These are phyloP conservation scores for Soucietia sequanensis DNA, from an alignment of 805 yeast genomes.

Conservation along the genomic window DNA sequence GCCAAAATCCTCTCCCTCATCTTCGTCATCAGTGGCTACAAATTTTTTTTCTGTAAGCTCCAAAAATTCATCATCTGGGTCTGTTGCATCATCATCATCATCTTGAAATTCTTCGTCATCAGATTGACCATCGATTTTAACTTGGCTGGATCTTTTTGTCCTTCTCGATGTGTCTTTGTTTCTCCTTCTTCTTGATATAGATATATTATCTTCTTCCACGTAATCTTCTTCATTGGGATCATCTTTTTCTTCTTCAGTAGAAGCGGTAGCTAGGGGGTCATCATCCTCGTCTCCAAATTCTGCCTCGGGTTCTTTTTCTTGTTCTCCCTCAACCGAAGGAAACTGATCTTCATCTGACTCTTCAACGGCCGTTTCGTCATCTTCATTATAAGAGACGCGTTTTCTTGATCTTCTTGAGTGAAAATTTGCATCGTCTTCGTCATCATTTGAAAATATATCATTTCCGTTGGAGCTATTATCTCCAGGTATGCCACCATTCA, in stretches of 20 bases:
- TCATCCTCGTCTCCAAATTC: slow-evolving; percentile 4
- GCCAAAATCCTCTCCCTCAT: slow-evolving; percentile 20
- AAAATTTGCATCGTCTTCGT: slow-evolving; percentile 1
- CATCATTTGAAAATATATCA: slow-evolving; percentile 1
- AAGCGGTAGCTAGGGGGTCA: neutral
- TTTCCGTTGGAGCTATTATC: no score
- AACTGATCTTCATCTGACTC: slow-evolving; percentile 8
- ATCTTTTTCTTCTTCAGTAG: slow-evolving; percentile 9
- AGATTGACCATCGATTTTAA: slow-evolving; percentile 6
- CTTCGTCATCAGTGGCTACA: slow-evolving; percentile 40
- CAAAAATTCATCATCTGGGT: slow-evolving; percentile 24
- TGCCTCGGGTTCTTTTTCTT: slow-evolving; percentile 6
- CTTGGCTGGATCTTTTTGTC: slow-evolving; percentile 3
- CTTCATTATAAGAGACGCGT: slow-evolving; percentile 4
- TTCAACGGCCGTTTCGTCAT: neutral
- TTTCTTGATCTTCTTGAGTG: slow-evolving; percentile 3
- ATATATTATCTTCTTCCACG: slow-evolving; percentile 16
- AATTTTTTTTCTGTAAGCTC: slow-evolving; percentile 32
- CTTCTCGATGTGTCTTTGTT: slow-evolving; percentile 7
- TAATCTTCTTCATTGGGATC: slow-evolving; percentile 10
- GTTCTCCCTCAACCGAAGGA: slow-evolving; percentile 14
- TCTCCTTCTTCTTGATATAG: slow-evolving; percentile 8
- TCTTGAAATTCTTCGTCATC: slow-evolving; percentile 13
- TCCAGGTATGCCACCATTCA: slow-evolving; percentile 1
- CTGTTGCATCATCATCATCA: slow-evolving; percentile 13